Percentiles rank a stretch among this genome's conserved stretches.
phyloP scores from a whole-genome alignment of 352 stramenopile species.

The Globisporangium nunn region DNA sequence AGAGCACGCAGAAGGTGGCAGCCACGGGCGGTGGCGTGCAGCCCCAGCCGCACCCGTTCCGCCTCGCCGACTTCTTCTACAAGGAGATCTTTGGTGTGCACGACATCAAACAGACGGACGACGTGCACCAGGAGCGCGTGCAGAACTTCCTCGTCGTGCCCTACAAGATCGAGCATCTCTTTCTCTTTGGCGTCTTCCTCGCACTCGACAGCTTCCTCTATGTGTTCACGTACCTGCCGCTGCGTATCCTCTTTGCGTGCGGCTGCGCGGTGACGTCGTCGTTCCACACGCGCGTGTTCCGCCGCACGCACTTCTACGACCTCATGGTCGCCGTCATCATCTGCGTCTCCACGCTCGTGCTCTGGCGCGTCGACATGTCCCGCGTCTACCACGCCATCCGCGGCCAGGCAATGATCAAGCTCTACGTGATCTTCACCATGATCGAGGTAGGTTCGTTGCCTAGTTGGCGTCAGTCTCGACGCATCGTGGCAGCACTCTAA shows the following conservation, averaged over 20 bases:
- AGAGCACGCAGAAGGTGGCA: not conserved
- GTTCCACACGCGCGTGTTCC: constrained; percentile 70
- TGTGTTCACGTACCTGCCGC: constrained; percentile 93
- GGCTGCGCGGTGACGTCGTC: constrained; percentile 69
- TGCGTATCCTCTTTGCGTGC: constrained; percentile 84
- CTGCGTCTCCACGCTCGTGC: constrained; percentile 53
- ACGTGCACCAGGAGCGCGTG: constrained; percentile 69
- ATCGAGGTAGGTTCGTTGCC: constrained; percentile 65
- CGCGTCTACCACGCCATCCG: constrained; percentile 98
- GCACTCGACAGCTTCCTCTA: constrained; percentile 97
- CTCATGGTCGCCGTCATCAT: constrained; percentile 88
- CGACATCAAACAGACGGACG: constrained; percentile 71
- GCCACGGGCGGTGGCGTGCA: not conserved
- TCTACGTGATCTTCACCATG: constrained; percentile 98
- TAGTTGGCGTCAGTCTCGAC: no score
- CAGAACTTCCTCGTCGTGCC: constrained; percentile 79
- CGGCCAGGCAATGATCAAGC: constrained; percentile 97
- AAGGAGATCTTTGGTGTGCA: constrained; percentile 82
- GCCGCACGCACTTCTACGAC: constrained; percentile 88
- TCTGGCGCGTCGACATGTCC: constrained; percentile 92
- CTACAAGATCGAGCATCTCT: constrained; percentile 74
- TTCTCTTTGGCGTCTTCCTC: constrained; percentile 93
- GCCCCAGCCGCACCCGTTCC: constrained; percentile 41
- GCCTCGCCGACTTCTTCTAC: constrained; percentile 74
- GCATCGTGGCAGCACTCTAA: no score